A percentile compares a stretch with the other conserved stretches of the same genome.
Evolutionary conservation across 257 asterid genomes (phyloP).

Genomic region (Striga asiatica): DNA sequence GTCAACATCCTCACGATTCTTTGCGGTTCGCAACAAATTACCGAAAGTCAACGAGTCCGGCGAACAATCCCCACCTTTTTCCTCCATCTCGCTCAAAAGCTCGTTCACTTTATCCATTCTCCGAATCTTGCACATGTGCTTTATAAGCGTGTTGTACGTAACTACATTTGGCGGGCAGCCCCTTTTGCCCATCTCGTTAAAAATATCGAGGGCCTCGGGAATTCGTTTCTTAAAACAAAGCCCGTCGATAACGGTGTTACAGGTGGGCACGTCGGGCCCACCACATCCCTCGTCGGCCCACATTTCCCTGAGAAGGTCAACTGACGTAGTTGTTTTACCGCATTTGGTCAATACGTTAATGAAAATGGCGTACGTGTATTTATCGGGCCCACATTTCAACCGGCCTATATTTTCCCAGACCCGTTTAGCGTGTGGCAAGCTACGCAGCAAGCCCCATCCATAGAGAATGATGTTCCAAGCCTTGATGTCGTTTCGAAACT

Average conservation of each 20-base stretch:
- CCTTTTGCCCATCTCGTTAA: constrained; percentile 39
- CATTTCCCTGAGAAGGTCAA: constrained; percentile 53
- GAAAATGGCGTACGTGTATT: constrained; percentile 51
- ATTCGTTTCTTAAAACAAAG: constrained; percentile 82
- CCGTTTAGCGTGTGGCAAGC: constrained; percentile 69
- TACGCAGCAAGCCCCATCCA: constrained; percentile 80
- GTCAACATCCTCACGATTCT: constrained; percentile 40
- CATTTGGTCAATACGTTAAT: constrained; percentile 54
- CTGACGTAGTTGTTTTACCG: constrained; percentile 50
- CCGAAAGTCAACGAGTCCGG: constrained; percentile 53
- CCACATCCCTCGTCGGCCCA: constrained; percentile 63
- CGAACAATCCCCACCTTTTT: constrained; percentile 28
- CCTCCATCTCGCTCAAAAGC: constrained; percentile 55
- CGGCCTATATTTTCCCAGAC: constrained; percentile 58
- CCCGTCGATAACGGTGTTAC: constrained; percentile 70
- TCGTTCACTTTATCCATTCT: constrained; percentile 57
- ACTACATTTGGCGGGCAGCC: constrained; percentile 40
- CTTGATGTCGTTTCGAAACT: constrained; percentile 42
- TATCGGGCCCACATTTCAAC: constrained; percentile 51
- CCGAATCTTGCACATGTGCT: constrained; percentile 54
- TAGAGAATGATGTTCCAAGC: constrained; percentile 66
- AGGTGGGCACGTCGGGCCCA: constrained; percentile 50
- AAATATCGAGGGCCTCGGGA: constrained; percentile 63
- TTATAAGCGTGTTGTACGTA: constrained; percentile 57
- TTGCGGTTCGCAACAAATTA: constrained; percentile 38